Percentiles rank a stretch among this genome's conserved stretches.
Evolutionary conservation across 345 rosid species (phyloP).

Genomic region (Barbarea vulgaris): DNA sequence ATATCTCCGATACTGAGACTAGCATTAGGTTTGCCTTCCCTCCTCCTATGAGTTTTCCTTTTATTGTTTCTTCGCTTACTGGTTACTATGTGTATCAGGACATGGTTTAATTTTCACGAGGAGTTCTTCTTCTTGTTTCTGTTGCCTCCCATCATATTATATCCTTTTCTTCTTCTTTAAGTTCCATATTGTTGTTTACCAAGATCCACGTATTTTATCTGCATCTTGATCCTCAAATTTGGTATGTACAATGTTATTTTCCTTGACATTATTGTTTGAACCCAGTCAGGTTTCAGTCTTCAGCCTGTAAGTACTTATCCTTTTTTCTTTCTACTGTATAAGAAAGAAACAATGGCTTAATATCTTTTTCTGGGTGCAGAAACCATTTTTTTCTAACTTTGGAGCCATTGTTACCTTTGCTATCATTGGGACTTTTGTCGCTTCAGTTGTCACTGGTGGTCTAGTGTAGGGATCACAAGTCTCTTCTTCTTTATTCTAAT

Average conservation of each 20-base stretch:
- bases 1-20: constrained; percentile 80
- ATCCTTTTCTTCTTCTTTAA: constrained; percentile 52
- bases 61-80: constrained; percentile 17
- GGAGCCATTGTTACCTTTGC: constrained; percentile 97
- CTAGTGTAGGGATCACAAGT: constrained; percentile 64
- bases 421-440: constrained; percentile 75
- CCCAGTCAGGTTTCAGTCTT: constrained; percentile 94
- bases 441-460: constrained; percentile 78
- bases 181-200: background rate
- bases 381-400: constrained; percentile 92
- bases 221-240: constrained; percentile 6
- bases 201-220: background rate
- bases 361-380: constrained; percentile 45
- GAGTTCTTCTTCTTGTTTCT: constrained; percentile 94
- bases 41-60: background rate
- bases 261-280: constrained; percentile 57
- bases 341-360: background rate
- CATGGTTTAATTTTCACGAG: constrained; percentile 97
- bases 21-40: constrained; percentile 67
- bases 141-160: constrained; percentile 94
- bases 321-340: constrained; percentile 12
- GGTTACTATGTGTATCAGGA: constrained; percentile 49
- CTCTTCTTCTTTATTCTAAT: background rate
- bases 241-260: constrained; percentile 30
- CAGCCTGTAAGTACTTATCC: constrained; percentile 68